phyloP scores from a whole-genome alignment of 2,329 filamentous ascomycete genomes.

The Nigrospora sphaerica region DNA sequence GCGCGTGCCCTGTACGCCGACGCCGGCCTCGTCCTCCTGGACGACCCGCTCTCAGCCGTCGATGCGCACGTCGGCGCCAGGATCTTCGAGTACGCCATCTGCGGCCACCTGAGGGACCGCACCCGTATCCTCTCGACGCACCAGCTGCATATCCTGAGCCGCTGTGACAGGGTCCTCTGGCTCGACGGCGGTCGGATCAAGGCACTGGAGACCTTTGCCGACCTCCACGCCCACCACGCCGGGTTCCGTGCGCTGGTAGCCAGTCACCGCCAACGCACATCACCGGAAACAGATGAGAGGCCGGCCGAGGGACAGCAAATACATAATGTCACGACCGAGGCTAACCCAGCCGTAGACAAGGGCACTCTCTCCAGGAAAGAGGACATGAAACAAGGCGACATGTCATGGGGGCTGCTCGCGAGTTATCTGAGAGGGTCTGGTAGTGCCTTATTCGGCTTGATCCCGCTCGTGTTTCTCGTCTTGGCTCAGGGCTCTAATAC shows the following conservation, averaged over 20 bases:
- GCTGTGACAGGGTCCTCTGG: conserved; percentile 60
- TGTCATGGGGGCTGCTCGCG: conserved; percentile 53
- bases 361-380: not conserved
- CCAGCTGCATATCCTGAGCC: conserved; percentile 59
- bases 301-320: conserved; percentile 34
- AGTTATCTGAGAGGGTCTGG: conserved; percentile 56
- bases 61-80: conserved; percentile 53
- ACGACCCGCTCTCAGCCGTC: conserved; percentile 24
- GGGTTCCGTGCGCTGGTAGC: conserved; percentile 48
- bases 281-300: conserved; percentile 25
- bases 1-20: conserved; percentile 41
- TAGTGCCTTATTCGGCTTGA: conserved; percentile 43
- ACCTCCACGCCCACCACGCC: conserved; percentile 52
- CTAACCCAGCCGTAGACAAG: not conserved
- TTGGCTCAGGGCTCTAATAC: conserved; percentile 53
- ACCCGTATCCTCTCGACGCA: conserved; percentile 80
- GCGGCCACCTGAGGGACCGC: conserved; percentile 69
- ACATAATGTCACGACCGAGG: not conserved
- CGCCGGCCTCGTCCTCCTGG: conserved; percentile 22
- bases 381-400: conserved; percentile 45
- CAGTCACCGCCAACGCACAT: conserved; percentile 20
- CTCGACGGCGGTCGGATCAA: conserved; percentile 57
- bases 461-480: conserved; percentile 41
- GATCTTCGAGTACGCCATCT: conserved; percentile 86
- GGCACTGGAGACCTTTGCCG: conserved; percentile 57